Evolutionary conservation across 2,329 filamentous ascomycete genomes (phyloP).

Genomic region (Penicillium sp.): DNA sequence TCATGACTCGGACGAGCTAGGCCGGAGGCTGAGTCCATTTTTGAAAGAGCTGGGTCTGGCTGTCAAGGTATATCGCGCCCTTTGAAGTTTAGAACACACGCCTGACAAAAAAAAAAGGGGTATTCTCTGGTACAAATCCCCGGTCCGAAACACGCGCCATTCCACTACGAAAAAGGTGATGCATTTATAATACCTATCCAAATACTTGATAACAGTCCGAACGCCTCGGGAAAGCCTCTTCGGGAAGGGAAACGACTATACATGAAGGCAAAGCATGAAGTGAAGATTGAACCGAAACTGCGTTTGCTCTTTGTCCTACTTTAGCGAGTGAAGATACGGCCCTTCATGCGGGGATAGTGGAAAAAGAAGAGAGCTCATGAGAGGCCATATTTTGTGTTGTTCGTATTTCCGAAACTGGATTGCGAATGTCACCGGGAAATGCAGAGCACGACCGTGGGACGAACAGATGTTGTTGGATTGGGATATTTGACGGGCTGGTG

Average conservation of each 20-base stretch:
- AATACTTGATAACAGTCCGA: constrained; percentile 1
- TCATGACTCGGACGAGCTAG: background rate
- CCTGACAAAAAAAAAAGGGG: background rate
- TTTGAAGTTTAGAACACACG: too few species aligned
- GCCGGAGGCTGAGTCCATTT: background rate
- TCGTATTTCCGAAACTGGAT: background rate
- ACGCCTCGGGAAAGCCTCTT: constrained; percentile 2
- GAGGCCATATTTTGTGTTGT: background rate
- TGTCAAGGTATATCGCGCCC: constrained; percentile 1
- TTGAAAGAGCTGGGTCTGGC: background rate
- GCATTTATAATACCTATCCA: constrained; percentile 1
- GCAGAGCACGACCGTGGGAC: too few species aligned
- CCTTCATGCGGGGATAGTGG: background rate
- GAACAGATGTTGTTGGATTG: too few species aligned
- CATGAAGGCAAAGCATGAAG: constrained; percentile 3
- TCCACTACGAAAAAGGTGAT: background rate
- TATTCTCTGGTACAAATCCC: constrained; percentile 3
- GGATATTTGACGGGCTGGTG: too few species aligned
- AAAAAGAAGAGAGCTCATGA: constrained; percentile 1
- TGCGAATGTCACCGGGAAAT: too few species aligned
- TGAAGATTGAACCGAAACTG: constrained; percentile 1
- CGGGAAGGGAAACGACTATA: constrained; percentile 2
- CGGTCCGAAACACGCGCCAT: background rate
- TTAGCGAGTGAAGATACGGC: background rate
- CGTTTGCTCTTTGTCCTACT: constrained; percentile 3